Conservation (phyloP, 2,329 filamentous ascomycete species). For the Fusarium coicis region DNA sequence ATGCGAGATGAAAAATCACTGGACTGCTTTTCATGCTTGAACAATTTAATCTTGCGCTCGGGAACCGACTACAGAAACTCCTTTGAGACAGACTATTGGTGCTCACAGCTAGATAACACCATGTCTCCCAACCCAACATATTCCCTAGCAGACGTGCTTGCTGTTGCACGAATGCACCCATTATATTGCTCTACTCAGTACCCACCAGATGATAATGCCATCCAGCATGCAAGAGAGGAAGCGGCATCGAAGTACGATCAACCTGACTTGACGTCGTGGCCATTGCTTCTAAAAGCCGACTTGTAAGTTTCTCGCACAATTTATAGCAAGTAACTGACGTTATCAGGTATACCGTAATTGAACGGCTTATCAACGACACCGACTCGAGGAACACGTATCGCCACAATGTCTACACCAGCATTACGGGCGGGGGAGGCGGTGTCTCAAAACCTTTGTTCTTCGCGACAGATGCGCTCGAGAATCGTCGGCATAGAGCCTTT, state of each 20-base stretch:
- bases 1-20: neutral
- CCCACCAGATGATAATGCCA: constrained; percentile 40
- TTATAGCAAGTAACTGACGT: neutral
- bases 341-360: constrained; percentile 48
- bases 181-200: constrained; percentile 49
- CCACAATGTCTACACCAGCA: constrained; percentile 51
- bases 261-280: constrained; percentile 5
- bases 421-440: constrained; percentile 53
- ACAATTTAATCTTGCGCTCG: accelerated
- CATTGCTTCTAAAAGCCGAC: constrained; percentile 37
- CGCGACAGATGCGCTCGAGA: constrained; percentile 53
- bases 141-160: constrained; percentile 47
- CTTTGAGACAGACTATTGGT: neutral
- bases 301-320: constrained; percentile 31
- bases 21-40: accelerated
- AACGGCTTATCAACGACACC: constrained; percentile 50
- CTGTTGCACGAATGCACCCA: constrained; percentile 49
- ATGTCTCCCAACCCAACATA: neutral
- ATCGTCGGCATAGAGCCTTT: constrained; percentile 51
- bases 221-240: constrained; percentile 14
- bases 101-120: accelerated
- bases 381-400: constrained; percentile 51
- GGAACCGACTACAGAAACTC: accelerated
- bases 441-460: constrained; percentile 51
- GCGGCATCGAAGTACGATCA: neutral